A percentile compares a stretch with the other conserved stretches of the same genome.
Conservation (phyloP, 2,329 filamentous ascomycete genomes). For the Penicillium sp. region DNA sequence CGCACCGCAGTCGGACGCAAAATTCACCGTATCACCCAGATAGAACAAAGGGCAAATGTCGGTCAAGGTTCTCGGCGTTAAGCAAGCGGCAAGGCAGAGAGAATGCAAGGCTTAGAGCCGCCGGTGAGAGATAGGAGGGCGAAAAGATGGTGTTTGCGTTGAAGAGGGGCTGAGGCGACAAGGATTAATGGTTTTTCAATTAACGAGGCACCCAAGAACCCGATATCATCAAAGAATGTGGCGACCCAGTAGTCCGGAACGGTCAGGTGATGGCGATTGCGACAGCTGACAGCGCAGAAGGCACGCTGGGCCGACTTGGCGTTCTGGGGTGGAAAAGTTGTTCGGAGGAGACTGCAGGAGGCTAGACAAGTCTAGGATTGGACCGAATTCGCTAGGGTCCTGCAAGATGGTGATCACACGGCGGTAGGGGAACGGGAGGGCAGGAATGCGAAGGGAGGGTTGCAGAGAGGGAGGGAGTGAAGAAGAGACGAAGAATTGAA, state of each 20-base stretch:
- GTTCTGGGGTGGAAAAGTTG: background rate
- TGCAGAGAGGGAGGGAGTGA: background rate
- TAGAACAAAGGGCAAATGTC: constrained; percentile 33
- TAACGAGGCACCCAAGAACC: background rate
- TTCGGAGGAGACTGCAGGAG: background rate
- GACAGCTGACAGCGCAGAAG: constrained; percentile 23
- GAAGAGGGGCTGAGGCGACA: background rate
- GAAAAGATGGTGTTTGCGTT: background rate
- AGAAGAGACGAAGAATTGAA: constrained; percentile 3
- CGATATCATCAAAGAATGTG: constrained; percentile 19
- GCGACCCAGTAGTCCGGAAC: constrained; percentile 16
- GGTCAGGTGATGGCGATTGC: constrained; percentile 26
- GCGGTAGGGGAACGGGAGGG: constrained; percentile 3
- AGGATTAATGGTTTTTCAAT: constrained; percentile 1
- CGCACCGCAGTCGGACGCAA: constrained; percentile 32
- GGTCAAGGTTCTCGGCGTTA: constrained; percentile 28
- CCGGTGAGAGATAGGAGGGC: constrained; percentile 7
- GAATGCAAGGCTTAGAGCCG: constrained; percentile 24
- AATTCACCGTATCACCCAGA: constrained; percentile 33
- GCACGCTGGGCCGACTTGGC: constrained; percentile 12
- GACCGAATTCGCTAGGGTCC: constrained; percentile 18
- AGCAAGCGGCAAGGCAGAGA: constrained; percentile 21
- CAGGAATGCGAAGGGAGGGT: background rate
- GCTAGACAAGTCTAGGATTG: constrained; percentile 13
- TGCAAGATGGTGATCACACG: constrained; percentile 23